Base-by-base conservation (phyloP, 345 rosid species). In the Triadica sebifera region DNA sequence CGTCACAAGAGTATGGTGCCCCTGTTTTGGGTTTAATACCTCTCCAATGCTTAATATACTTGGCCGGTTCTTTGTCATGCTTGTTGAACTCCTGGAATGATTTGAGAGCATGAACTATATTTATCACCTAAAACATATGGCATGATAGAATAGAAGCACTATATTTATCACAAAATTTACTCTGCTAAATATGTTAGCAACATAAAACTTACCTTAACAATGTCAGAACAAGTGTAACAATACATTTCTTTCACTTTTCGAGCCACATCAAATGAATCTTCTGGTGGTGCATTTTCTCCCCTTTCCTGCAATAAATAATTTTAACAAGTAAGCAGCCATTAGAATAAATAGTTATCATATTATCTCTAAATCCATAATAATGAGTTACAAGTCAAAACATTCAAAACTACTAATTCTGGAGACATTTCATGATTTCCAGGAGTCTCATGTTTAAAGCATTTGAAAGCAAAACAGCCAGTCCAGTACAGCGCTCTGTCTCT, bases 1-100 rank as follows among this genome's bases (percentile, higher is more conserved):
- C 78, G 68, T 93, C 99, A 81, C 99, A 95, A 65, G 99, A 78
- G 84, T 89, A 95, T 52, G 99, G 99, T 45, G 96, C 98, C 81
- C 97, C 98, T 20, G 98, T 94, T 89, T 92, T 94, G 67, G 95
- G 96, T 85, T 93, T 94, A 56, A 89, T 88, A 60, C 98, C 98
- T 83, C 83, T 88, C 94, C 95, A 92, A 45, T 91, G 98, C 85
- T 93, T 95, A 67, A 93, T 83, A 79, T 83, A 93, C 87, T 90
- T 93, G 77, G 84, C 78, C 50, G 99, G 98, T 79, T 93, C 99
- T 82, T 91, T 95, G 85, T 95, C 98, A 79, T 93, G 96, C 85
- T 95, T 95, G 84, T 91, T 95, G 84, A 71, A 95, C 81, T 95
- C 99, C 99, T 95, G 89, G 53, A 78, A 85, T 69, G 51, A 70